Base-by-base conservation (phyloP, 495 filamentous ascomycete species). In the Aspergillus bertholletiae region DNA sequence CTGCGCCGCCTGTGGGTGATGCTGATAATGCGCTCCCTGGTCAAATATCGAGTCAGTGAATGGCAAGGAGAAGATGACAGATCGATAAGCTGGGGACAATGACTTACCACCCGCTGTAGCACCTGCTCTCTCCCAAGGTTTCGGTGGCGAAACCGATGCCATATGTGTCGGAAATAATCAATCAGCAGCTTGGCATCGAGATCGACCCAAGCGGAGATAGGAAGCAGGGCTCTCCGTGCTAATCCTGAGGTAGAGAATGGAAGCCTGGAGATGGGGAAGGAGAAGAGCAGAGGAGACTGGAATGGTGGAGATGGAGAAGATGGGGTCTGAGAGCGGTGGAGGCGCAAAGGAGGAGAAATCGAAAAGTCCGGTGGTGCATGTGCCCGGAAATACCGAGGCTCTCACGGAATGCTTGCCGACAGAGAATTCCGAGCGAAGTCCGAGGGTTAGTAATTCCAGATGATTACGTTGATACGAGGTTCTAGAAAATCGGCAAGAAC, bases 51-150 rank as follows among this genome's bases (percentile, higher is more conserved):
- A 37, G 45, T 53, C 23, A 34, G 30, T 37, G 44, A 28, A 56
- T 46, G 48, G 35, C 8, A 54, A 28, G 28, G 46, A 67, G 23
- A 27, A 2, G 2, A 13, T 54, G 2, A 28, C 26, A 13, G 2
- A 37, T 15, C 9, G 20, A 41, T 12, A 7, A 47, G 22, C 55
- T 40, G 49, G n/a, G n/a, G n/a, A 39, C 39, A 54, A 51, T 22
- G 24, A 55, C 49, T 44, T 70, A 66, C 85, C 77, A 76, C 80
- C 70, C 61, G 82, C 74, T 55, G 80, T 67, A 49, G 83, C 82
- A 68, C 89, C 87, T 53, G 83, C 80, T 68, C 85, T 83, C 74
- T 97, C 93, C 93, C 93, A 97, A 18, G 93, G 93, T 74, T 97
- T 97, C 32, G 93, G 93, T 61, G 93, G 93, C 73, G 92, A 93